These are phyloP conservation scores for Coemansia sp. DNA, from an alignment of 192 early-diverging fungal species.

Conservation along the genomic window DNA sequence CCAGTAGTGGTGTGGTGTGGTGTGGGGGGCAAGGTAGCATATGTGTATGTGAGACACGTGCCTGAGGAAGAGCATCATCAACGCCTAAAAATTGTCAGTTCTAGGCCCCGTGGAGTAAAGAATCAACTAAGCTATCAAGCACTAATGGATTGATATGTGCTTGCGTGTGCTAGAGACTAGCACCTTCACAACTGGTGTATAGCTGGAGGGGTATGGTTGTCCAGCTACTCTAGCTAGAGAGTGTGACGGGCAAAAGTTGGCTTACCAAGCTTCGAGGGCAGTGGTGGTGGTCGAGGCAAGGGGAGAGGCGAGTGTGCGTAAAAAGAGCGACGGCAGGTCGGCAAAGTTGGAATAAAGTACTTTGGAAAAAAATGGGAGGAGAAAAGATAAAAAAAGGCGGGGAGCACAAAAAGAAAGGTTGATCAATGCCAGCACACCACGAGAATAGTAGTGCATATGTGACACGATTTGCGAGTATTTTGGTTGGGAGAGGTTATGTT, in stretches of 20 bases:
- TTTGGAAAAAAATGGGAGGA: neutral
- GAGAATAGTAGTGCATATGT: constrained; percentile 5
- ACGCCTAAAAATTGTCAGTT: neutral
- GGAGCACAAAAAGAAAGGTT: neutral
- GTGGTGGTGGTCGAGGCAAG: neutral
- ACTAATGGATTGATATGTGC: neutral
- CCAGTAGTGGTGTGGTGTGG: neutral
- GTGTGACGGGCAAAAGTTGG: neutral
- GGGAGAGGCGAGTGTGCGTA: neutral
- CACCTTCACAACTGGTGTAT: neutral
- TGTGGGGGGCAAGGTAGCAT: neutral
- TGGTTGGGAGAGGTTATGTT: constrained; percentile 3
- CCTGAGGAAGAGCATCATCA: neutral
- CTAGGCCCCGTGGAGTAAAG: neutral
- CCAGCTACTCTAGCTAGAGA: neutral
- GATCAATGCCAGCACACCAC: constrained; percentile 4
- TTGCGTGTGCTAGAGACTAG: neutral
- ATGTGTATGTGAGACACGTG: neutral
- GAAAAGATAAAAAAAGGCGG: neutral
- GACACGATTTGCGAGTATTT: constrained; percentile 5
- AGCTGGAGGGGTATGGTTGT: neutral
- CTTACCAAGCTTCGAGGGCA: neutral
- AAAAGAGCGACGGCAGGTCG: neutral
- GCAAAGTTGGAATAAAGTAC: neutral
- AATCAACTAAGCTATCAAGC: neutral